Evolutionary conservation across 2,329 filamentous ascomycete species (phyloP).

Genomic region (Plenodomus biglobosus): DNA sequence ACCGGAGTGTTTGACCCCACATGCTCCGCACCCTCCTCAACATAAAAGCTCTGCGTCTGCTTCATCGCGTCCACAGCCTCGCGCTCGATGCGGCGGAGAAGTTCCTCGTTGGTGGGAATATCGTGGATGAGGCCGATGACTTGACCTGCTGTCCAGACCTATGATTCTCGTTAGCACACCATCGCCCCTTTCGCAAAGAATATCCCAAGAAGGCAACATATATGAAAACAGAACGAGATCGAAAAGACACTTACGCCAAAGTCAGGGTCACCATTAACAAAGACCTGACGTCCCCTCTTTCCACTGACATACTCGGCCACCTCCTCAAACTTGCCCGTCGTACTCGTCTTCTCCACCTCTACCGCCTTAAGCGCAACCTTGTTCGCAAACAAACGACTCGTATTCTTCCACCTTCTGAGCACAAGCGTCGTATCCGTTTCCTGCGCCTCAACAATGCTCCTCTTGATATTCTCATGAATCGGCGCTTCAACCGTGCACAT

Average conservation of each 20-base stretch:
- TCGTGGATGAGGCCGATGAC: constrained; percentile 69
- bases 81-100: constrained; percentile 50
- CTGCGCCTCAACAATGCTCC: constrained; percentile 81
- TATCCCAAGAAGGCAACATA: too few relatives aligned
- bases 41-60: constrained; percentile 43
- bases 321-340: constrained; percentile 84
- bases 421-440: constrained; percentile 92
- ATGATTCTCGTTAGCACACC: background rate
- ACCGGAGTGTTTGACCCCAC: constrained; percentile 28
- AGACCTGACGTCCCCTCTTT: constrained; percentile 87
- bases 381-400: constrained; percentile 83
- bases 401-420: constrained; percentile 90
- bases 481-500: constrained; percentile 95
- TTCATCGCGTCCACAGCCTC: constrained; percentile 49
- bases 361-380: constrained; percentile 80
- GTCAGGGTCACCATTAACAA: constrained; percentile 86
- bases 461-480: constrained; percentile 90
- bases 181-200: too few relatives aligned
- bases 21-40: constrained; percentile 23
- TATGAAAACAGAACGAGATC: background rate
- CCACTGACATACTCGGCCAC: constrained; percentile 86
- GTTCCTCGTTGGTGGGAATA: constrained; percentile 52
- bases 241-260: constrained; percentile 59
- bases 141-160: constrained; percentile 97
- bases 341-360: constrained; percentile 80